Evolutionary conservation across 208 protist genomes (phyloP).

Genomic region (Wallacemonas rigidus): DNA sequence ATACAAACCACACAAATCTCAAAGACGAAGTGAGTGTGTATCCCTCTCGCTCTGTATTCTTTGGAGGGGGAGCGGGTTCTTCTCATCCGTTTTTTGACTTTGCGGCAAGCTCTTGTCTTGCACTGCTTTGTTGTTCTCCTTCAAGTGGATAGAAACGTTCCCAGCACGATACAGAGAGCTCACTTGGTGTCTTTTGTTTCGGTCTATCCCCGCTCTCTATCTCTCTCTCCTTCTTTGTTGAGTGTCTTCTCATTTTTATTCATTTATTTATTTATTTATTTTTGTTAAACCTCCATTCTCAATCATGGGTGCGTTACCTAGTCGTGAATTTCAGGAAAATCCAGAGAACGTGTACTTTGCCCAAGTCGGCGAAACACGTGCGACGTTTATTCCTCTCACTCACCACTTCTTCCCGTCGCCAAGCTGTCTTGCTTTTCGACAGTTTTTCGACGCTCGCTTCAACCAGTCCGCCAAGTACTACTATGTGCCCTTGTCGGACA

Average conservation of each 20-base stretch:
- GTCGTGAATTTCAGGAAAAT: conserved; percentile 51
- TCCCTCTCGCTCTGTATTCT: too few species aligned
- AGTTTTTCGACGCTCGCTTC: conserved; percentile 49
- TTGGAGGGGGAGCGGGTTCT: too few species aligned
- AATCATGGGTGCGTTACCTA: conserved; percentile 60
- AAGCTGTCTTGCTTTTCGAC: conserved; percentile 52
- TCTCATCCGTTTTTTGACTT: too few species aligned
- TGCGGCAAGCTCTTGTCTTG: too few species aligned
- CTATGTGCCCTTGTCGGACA: conserved; percentile 34
- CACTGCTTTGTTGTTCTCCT: too few species aligned
- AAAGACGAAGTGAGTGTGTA: too few species aligned
- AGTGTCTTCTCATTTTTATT: conserved; percentile 22
- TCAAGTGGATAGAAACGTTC: too few species aligned
- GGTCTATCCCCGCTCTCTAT: not conserved
- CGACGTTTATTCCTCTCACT: conserved; percentile 50
- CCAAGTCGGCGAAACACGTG: conserved; percentile 38
- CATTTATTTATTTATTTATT: conserved; percentile 9
- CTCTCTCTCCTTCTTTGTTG: conserved; percentile 9
- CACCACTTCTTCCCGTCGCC: conserved; percentile 60
- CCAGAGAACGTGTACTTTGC: conserved; percentile 45
- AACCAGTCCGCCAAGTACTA: conserved; percentile 66
- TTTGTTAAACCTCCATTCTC: not conserved
- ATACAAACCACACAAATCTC: too few species aligned
- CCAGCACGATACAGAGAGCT: not conserved
- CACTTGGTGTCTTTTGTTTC: conserved; percentile 12